Conservation (phyloP, 2,329 filamentous ascomycete species). For the Apiospora kogelbergensis region DNA sequence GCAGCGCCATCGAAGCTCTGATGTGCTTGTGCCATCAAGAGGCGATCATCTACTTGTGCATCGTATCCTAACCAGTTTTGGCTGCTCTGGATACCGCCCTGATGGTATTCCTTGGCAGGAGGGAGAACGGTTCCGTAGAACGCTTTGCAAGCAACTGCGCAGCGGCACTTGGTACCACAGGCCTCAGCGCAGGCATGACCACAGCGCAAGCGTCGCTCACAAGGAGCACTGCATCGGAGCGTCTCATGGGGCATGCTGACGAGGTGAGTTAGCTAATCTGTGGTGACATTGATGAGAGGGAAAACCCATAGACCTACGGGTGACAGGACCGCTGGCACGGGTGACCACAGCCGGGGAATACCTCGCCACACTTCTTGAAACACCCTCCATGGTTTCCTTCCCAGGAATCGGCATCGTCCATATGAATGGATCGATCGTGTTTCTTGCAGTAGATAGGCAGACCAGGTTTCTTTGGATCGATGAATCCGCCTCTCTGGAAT, state of each 20-base stretch:
- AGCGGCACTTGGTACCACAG: constrained; percentile 28
- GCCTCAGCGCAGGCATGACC: constrained; percentile 25
- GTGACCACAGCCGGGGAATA: constrained; percentile 28
- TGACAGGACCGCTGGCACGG: constrained; percentile 29
- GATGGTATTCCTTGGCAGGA: neutral
- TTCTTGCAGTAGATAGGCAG: constrained; percentile 64
- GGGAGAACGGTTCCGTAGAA: neutral
- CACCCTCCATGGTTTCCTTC: constrained; percentile 29
- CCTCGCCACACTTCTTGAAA: constrained; percentile 20
- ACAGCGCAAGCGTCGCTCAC: constrained; percentile 25
- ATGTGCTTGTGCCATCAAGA: too few species aligned
- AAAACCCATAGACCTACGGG: constrained; percentile 22
- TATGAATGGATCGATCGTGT: constrained; percentile 52
- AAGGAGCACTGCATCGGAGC: constrained; percentile 27
- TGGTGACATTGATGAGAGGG: neutral
- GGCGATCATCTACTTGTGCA: neutral
- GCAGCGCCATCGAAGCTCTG: neutral
- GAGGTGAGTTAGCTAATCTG: neutral
- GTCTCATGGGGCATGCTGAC: constrained; percentile 25
- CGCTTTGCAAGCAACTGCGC: constrained; percentile 11
- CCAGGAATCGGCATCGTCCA: constrained; percentile 57
- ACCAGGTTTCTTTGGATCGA: constrained; percentile 30
- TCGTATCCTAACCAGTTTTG: neutral
- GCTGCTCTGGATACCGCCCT: neutral
- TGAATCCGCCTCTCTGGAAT: constrained; percentile 39